Evolutionary conservation across 2,329 filamentous ascomycete species (phyloP).

Genomic region (Penicillium hesseltinei): DNA sequence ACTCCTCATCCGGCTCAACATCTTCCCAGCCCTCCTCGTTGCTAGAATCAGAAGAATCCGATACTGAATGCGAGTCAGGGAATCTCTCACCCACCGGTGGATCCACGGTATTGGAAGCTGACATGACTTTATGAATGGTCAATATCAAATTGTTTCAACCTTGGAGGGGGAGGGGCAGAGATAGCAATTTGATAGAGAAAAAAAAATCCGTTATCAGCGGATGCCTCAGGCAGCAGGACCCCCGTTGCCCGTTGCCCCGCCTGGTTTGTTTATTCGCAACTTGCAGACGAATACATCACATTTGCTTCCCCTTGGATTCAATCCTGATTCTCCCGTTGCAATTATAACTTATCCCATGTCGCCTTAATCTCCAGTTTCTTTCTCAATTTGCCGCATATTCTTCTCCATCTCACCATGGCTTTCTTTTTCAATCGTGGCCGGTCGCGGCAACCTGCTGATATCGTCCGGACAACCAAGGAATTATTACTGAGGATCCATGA

Average conservation of each 20-base stretch:
- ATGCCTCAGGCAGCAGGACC: constrained; percentile 18
- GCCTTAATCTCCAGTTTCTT: constrained; percentile 11
- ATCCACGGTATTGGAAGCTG: constrained; percentile 26
- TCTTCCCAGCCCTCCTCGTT: constrained; percentile 58
- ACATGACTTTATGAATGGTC: constrained; percentile 22
- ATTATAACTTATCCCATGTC: constrained; percentile 2
- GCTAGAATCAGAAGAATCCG: constrained; percentile 48
- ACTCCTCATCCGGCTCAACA: constrained; percentile 61
- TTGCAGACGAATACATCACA: constrained; percentile 14
- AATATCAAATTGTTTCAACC: constrained; percentile 3
- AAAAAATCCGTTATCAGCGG: constrained; percentile 26
- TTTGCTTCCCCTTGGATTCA: constrained; percentile 2
- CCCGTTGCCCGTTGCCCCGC: constrained; percentile 25
- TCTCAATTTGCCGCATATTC: constrained; percentile 15
- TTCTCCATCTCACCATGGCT: constrained; percentile 53
- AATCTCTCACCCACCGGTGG: constrained; percentile 25
- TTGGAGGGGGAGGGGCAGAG: constrained; percentile 23
- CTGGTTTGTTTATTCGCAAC: constrained; percentile 26
- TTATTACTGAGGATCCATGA: constrained; percentile 62
- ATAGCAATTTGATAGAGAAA: constrained; percentile 18
- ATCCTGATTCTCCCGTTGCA: not conserved
- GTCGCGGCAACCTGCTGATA: constrained; percentile 61
- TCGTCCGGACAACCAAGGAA: constrained; percentile 63
- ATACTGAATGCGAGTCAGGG: constrained; percentile 29
- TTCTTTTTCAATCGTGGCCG: constrained; percentile 66